Percentiles rank a stretch among this genome's conserved stretches.
These are phyloP conservation scores for Podaxis sp. DNA, from an alignment of 768 basidiomycete genomes.

Conservation along the genomic window DNA sequence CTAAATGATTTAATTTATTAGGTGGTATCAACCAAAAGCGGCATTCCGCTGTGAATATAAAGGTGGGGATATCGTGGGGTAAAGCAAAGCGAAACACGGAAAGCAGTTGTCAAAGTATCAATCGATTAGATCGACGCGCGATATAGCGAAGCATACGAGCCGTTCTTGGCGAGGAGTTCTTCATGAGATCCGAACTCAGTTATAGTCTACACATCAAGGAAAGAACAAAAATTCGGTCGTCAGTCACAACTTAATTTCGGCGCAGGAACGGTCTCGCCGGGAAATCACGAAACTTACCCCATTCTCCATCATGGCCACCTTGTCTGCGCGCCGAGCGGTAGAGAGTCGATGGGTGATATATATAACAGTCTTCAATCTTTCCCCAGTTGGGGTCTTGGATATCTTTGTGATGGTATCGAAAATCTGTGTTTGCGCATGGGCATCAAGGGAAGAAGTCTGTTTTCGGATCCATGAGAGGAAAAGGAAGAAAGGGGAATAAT, in stretches of 20 bases:
- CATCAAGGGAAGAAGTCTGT: constrained; percentile 81
- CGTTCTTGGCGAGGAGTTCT: constrained; percentile 57
- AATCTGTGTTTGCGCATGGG: constrained; percentile 76
- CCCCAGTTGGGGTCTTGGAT: constrained; percentile 56
- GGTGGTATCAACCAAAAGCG: neutral
- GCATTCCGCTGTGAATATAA: neutral
- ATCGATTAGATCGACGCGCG: constrained; percentile 56
- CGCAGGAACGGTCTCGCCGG: neutral
- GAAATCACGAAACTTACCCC: constrained; percentile 42
- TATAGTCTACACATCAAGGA: constrained; percentile 49
- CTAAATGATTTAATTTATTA: constrained; percentile 11
- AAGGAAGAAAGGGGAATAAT: constrained; percentile 3
- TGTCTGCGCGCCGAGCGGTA: constrained; percentile 81
- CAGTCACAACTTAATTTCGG: neutral
- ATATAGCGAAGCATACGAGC: constrained; percentile 70
- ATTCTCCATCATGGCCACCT: constrained; percentile 84
- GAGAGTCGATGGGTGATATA: constrained; percentile 85
- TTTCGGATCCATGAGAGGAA: constrained; percentile 1
- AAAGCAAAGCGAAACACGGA: neutral
- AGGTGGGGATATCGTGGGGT: neutral
- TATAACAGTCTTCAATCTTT: constrained; percentile 68
- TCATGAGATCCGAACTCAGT: constrained; percentile 77
- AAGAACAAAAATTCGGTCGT: neutral
- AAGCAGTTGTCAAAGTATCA: neutral
- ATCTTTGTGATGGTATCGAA: constrained; percentile 74